These are phyloP conservation scores for Harringtonia lauricola DNA, from an alignment of 2,329 filamentous ascomycete species.

Conservation along the genomic window DNA sequence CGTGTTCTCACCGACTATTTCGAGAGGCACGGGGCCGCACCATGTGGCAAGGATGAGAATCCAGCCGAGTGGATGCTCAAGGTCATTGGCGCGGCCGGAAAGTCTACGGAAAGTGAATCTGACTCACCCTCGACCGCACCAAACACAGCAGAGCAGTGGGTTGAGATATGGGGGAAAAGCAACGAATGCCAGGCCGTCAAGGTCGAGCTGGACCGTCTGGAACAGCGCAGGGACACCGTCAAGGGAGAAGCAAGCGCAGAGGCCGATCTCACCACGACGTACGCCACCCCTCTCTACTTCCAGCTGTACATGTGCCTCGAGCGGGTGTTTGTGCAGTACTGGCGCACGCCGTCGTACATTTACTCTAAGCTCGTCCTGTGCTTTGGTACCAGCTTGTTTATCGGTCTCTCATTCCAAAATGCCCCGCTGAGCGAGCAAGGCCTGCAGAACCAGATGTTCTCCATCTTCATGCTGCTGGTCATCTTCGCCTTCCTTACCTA, in stretches of 20 bases:
- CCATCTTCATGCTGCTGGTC: slow-evolving; percentile 42
- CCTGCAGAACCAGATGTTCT: slow-evolving; percentile 54
- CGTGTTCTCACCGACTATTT: slow-evolving; percentile 32
- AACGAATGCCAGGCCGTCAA: slow-evolving; percentile 60
- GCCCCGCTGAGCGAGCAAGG: slow-evolving; percentile 46
- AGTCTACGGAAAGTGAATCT: no score
- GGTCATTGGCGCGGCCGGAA: slow-evolving; percentile 44
- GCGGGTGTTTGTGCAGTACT: slow-evolving; percentile 68
- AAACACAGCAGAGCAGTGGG: slow-evolving; percentile 41
- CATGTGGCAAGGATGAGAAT: slow-evolving; percentile 59
- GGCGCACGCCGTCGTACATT: slow-evolving; percentile 66
- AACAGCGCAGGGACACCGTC: slow-evolving; percentile 14
- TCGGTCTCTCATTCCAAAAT: slow-evolving; percentile 53
- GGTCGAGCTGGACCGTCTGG: slow-evolving; percentile 32
- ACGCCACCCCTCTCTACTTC: slow-evolving; percentile 52
- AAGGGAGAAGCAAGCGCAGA: no score
- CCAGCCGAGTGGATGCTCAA: slow-evolving; percentile 74
- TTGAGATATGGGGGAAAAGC: slow-evolving; percentile 27
- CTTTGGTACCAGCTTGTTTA: slow-evolving; percentile 37
- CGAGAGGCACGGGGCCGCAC: slow-evolving; percentile 34
- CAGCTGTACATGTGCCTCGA: slow-evolving; percentile 50
- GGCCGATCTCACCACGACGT: slow-evolving; percentile 38
- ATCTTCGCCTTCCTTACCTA: slow-evolving; percentile 51
- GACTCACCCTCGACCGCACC: no score
- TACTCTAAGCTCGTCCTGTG: slow-evolving; percentile 57